Evolutionary conservation across 2,329 filamentous ascomycete genomes (phyloP).

Genomic region (Chrysosporium keratinophilum): DNA sequence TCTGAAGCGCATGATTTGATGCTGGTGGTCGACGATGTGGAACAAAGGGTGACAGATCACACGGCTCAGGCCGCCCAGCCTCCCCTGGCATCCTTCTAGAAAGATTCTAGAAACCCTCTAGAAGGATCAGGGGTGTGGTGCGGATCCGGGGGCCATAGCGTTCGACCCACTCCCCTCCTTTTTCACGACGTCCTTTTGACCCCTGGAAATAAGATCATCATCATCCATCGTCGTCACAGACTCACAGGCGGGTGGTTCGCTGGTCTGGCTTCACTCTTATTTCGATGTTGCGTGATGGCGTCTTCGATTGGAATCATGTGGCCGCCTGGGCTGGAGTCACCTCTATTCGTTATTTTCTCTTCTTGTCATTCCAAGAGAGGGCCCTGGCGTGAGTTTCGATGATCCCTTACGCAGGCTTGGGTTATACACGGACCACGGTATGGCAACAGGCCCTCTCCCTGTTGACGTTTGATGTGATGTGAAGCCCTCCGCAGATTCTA

Average conservation of each 20-base stretch:
- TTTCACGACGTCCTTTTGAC: not conserved
- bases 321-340: too few relatives aligned
- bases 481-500: not conserved
- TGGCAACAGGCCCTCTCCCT: not conserved
- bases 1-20: not conserved
- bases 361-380: too few relatives aligned
- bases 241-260: too few relatives aligned
- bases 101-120: slow-evolving; percentile 7
- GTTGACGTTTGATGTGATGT: not conserved
- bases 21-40: not conserved
- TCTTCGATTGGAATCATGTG: too few relatives aligned
- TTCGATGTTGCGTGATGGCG: too few relatives aligned
- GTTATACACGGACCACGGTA: too few relatives aligned
- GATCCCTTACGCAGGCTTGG: too few relatives aligned
- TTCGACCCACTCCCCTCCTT: not conserved
- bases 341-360: too few relatives aligned
- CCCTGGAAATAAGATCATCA: not conserved
- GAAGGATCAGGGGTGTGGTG: not conserved
- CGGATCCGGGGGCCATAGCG: not conserved
- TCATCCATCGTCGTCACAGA: too few relatives aligned
- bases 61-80: not conserved
- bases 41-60: slow-evolving; percentile 3
- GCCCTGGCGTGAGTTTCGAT: too few relatives aligned
- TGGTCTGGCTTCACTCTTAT: too few relatives aligned
- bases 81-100: slow-evolving; percentile 4